These are phyloP conservation scores for Cryptococcus hybrid DNA, from an alignment of 1,284 basidiomycete species.

Conservation along the genomic window DNA sequence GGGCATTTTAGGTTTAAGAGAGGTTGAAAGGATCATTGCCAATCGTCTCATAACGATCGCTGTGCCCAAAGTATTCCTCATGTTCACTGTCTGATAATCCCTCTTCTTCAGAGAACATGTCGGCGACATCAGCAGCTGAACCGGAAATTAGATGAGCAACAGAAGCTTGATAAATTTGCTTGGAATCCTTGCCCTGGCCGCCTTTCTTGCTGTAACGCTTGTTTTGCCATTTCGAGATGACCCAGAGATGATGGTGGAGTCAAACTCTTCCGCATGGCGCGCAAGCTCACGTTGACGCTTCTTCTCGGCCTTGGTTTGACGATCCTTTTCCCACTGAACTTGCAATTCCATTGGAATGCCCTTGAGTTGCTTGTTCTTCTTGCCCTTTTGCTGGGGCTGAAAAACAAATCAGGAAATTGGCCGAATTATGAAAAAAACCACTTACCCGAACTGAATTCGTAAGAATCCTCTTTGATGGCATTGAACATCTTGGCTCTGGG, in stretches of 20 bases:
- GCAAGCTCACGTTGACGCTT: conserved; percentile 63
- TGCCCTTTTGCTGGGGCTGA: too few species aligned
- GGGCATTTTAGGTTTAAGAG: neutral
- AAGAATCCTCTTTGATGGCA: conserved; percentile 62
- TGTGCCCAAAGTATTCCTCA: conserved; percentile 3
- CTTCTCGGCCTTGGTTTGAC: conserved; percentile 72
- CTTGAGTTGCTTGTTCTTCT: conserved; percentile 55
- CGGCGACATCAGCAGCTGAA: conserved; percentile 39
- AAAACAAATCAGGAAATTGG: too few species aligned
- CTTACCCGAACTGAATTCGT: conserved; percentile 47
- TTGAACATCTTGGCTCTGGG: conserved; percentile 63
- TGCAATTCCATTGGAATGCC: conserved; percentile 63
- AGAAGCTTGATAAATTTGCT: conserved; percentile 34
- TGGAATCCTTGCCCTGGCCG: conserved; percentile 29
- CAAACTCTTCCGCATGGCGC: conserved; percentile 56
- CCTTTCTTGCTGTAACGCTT: conserved; percentile 35
- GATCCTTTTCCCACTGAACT: conserved; percentile 75
- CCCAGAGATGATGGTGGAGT: conserved; percentile 55
- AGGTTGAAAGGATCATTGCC: neutral
- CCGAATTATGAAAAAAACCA: too few species aligned
- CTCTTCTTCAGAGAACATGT: conserved; percentile 35
- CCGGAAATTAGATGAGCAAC: conserved; percentile 41
- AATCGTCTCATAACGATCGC: neutral
- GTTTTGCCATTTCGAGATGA: conserved; percentile 61
- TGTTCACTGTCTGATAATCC: conserved; percentile 30